Base-by-base conservation (phyloP, 345 rosid species). In the Carallia pectinifolia region DNA sequence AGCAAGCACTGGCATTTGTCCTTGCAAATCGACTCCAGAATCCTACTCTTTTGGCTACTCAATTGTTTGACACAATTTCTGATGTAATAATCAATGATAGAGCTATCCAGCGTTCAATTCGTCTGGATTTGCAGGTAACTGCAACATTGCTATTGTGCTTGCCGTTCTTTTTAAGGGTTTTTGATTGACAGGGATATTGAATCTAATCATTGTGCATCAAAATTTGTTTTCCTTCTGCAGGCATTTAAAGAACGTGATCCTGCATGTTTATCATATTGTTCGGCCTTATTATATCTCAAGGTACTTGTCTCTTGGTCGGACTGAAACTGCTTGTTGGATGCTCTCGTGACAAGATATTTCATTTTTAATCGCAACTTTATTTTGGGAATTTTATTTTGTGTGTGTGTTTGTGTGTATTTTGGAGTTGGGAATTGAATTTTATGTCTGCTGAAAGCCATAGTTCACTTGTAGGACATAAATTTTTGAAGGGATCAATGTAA, bases 211-310 rank as follows among this genome's bases (percentile, higher is more conserved):
- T 30, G 39, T 55, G 56, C 16, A 61, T 65, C 58, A 29, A 58
- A 47, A 31, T 66, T 1, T 23, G 70, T 64, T 4, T 53, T 68
- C 55, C 74, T 69, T 66, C 48, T 38, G 53, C 68, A 94, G 97
- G 96, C 97, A 64, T 90, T 91, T 80, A 86, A 84, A 76, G 97
- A 91, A 16, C 72, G 96, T 34, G 95, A 89, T 84, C 96, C 97
- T 47, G 89, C 98, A 48, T 94, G 96, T 79, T 70, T 94, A 17
- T 91, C 98, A 6, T 94, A 89, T 80, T 77, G 87, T 70, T 82
- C 97, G 2, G 91, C 93, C 33, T 70, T 94, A 56, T 76, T 94
- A 74, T 85, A 89, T 74, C 76, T 89, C 16, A 94, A 94, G 96
- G 96, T 91, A 72, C 36, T 37, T 61, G 62, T 71, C 33, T 18